Conservation (phyloP, 208 protist genomes). For the Wallacemonas rigidus region DNA sequence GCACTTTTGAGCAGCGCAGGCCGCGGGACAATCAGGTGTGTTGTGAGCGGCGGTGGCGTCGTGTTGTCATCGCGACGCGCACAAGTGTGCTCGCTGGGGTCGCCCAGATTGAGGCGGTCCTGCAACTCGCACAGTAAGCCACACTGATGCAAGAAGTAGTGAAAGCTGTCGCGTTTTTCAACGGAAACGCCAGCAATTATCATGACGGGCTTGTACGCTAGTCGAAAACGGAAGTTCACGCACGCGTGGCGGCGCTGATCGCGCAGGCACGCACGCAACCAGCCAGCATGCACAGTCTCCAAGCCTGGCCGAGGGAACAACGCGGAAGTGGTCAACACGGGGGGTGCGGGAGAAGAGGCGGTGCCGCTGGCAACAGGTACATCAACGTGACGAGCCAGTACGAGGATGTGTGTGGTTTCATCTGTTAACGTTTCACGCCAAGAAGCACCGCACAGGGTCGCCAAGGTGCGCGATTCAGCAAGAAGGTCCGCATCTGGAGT, state of each 20-base stretch:
- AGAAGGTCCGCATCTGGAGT: neutral
- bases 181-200: slow-evolving; percentile 48
- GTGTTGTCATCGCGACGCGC: neutral
- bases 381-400: slow-evolving; percentile 22
- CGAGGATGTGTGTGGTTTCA: slow-evolving; percentile 58
- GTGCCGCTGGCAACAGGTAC: slow-evolving; percentile 1
- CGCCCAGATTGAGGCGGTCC: slow-evolving; percentile 40
- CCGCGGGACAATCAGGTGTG: slow-evolving; percentile 48
- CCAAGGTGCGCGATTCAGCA: neutral
- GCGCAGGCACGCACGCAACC: slow-evolving; percentile 43
- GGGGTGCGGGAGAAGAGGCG: neutral
- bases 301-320: slow-evolving; percentile 58
- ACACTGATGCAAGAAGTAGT: slow-evolving; percentile 23
- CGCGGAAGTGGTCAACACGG: slow-evolving; percentile 12
- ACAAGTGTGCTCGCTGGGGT: neutral
- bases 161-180: slow-evolving; percentile 32
- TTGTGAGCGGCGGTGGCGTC: slow-evolving; percentile 33
- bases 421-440: slow-evolving; percentile 23
- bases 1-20: slow-evolving; percentile 18
- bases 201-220: slow-evolving; percentile 44
- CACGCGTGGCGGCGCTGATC: slow-evolving; percentile 37
- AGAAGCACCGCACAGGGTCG: slow-evolving; percentile 9
- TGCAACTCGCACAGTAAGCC: slow-evolving; percentile 43
- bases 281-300: slow-evolving; percentile 60
- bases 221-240: slow-evolving; percentile 34